A percentile compares a stretch with the other conserved stretches of the same genome.
phyloP scores from a whole-genome alignment of 2,329 filamentous ascomycete species.

The Colletotrichum phormii region DNA sequence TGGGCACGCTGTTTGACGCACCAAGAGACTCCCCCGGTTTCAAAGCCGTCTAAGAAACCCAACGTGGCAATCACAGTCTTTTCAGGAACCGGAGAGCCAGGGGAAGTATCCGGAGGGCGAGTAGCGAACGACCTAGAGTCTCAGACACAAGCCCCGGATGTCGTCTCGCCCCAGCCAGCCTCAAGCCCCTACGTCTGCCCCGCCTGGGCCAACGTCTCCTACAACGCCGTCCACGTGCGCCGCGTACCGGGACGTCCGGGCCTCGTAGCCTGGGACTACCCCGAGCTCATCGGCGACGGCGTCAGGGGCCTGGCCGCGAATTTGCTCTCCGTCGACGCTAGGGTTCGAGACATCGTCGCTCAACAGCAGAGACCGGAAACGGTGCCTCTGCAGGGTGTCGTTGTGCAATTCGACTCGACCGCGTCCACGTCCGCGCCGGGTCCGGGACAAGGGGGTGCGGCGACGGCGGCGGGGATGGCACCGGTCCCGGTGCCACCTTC shows the following conservation, averaged over 20 bases:
- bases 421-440: neutral
- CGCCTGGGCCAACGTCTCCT: constrained; percentile 59
- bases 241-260: constrained; percentile 54
- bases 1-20: constrained; percentile 60
- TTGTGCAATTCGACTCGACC: constrained; percentile 14
- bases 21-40: constrained; percentile 41
- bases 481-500: neutral
- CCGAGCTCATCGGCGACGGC: constrained; percentile 57
- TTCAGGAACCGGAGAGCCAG: constrained; percentile 45
- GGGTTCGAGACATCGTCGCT: constrained; percentile 45
- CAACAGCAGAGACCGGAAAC: constrained; percentile 39
- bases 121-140: neutral
- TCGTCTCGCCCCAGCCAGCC: constrained; percentile 40
- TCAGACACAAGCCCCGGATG: constrained; percentile 36
- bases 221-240: constrained; percentile 55
- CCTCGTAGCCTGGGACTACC: constrained; percentile 61
- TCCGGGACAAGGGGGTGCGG: neutral
- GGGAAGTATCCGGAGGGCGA: neutral
- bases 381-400: constrained; percentile 49
- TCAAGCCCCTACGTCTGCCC: constrained; percentile 56
- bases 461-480: neutral
- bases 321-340: constrained; percentile 50
- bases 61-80: constrained; percentile 62
- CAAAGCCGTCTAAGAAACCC: constrained; percentile 46
- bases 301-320: constrained; percentile 53